These are phyloP conservation scores for Botryotinia calthae DNA, from an alignment of 2,329 filamentous ascomycete species.

Conservation along the genomic window DNA sequence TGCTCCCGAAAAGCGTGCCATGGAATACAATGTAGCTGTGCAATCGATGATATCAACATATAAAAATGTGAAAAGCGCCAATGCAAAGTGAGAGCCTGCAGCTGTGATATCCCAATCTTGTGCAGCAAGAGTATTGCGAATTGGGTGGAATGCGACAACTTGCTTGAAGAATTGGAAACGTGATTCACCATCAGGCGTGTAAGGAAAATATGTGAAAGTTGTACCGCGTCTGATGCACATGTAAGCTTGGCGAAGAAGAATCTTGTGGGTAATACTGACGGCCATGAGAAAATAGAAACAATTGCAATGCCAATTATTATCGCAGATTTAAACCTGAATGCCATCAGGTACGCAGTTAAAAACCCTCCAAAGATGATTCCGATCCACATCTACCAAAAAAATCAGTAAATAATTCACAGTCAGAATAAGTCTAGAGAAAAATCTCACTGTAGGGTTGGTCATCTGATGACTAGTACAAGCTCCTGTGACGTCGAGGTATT, in stretches of 20 bases:
- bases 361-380: constrained; percentile 79
- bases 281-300: constrained; percentile 74
- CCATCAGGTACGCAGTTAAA: constrained; percentile 76
- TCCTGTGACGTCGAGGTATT: constrained; percentile 50
- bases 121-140: constrained; percentile 58
- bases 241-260: background rate
- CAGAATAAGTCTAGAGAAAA: background rate
- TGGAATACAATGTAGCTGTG: constrained; percentile 76
- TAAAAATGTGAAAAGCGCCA: constrained; percentile 73
- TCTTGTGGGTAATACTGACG: constrained; percentile 46
- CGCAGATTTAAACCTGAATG: constrained; percentile 71
- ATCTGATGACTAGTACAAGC: constrained; percentile 63
- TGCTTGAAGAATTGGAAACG: constrained; percentile 72
- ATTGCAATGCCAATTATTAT: constrained; percentile 71
- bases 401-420: background rate
- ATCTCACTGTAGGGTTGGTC: constrained; percentile 66
- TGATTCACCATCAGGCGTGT: constrained; percentile 60
- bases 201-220: constrained; percentile 69
- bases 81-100: constrained; percentile 58
- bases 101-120: constrained; percentile 62
- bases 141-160: constrained; percentile 69
- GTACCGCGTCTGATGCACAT: constrained; percentile 54
- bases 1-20: constrained; percentile 70
- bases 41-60: constrained; percentile 79
- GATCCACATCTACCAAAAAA: constrained; percentile 65